phyloP scores from a whole-genome alignment of 2,329 filamentous ascomycete species.

The Neoascochyta sp. region DNA sequence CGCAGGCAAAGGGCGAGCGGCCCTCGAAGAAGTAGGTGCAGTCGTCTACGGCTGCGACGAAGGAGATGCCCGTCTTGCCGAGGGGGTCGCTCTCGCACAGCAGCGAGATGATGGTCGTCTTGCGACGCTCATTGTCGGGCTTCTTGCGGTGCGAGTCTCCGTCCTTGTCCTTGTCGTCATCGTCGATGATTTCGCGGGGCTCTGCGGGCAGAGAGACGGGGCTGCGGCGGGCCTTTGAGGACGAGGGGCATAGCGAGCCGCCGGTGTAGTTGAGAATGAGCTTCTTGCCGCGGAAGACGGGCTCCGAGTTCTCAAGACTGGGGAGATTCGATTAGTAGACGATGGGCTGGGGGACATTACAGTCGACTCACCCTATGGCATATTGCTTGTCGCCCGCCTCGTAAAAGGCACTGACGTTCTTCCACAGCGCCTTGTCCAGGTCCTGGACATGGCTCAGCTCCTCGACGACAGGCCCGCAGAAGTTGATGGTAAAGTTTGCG shows the following conservation, averaged over 20 bases:
- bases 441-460: constrained; percentile 60
- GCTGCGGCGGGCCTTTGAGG: constrained; percentile 22
- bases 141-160: constrained; percentile 35
- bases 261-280: constrained; percentile 51
- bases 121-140: constrained; percentile 51
- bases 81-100: constrained; percentile 83
- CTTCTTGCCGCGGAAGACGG: constrained; percentile 64
- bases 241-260: constrained; percentile 46
- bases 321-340: constrained; percentile 14
- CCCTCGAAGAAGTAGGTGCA: constrained; percentile 97
- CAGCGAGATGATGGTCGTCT: constrained; percentile 86
- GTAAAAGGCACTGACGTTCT: constrained; percentile 78
- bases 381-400: constrained; percentile 61
- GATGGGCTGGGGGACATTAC: no score
- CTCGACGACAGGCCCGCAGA: constrained; percentile 73
- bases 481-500: constrained; percentile 79
- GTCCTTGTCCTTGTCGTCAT: constrained; percentile 34
- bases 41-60: constrained; percentile 83
- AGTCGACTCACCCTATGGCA: constrained; percentile 67
- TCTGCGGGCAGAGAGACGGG: constrained; percentile 21
- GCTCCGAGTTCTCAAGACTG: constrained; percentile 54
- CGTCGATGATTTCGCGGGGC: constrained; percentile 43
- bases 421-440: constrained; percentile 59
- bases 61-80: constrained; percentile 68
- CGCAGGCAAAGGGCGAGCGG: constrained; percentile 81